phyloP scores from a whole-genome alignment of 176 grass and related monocot species.

The Dactylis glomerata region DNA sequence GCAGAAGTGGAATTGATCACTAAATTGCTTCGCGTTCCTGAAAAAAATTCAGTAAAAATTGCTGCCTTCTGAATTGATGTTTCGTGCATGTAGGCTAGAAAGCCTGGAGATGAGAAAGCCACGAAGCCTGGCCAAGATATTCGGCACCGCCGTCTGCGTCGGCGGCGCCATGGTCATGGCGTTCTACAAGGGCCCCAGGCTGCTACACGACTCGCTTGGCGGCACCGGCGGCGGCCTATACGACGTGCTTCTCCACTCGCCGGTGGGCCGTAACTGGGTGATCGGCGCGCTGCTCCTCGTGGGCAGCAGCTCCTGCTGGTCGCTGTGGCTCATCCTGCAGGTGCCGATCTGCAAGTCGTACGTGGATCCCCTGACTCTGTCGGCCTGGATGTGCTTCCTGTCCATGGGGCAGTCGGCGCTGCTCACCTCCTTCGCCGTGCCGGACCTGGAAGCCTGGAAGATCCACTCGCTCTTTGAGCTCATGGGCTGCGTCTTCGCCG shows the following conservation, averaged over 20 bases:
- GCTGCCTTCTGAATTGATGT: not conserved
- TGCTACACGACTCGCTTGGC: conserved; percentile 22
- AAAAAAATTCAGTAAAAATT: not conserved
- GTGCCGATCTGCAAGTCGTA: conserved; percentile 67
- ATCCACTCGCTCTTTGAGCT: conserved; percentile 48
- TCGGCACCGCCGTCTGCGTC: conserved; percentile 55
- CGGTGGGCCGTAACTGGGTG: conserved; percentile 28
- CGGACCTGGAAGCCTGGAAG: conserved; percentile 38
- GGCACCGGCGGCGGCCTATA: not conserved
- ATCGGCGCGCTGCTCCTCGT: conserved; percentile 41
- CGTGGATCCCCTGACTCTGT: conserved; percentile 56
- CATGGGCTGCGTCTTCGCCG: conserved; percentile 49
- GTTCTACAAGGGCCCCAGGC: conserved; percentile 62
- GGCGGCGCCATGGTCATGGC: conserved; percentile 60
- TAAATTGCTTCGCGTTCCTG: not conserved
- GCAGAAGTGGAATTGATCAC: too few relatives aligned
- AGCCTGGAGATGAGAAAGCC: conserved; percentile 31
- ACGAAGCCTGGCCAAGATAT: conserved; percentile 61
- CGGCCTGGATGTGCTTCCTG: conserved; percentile 68
- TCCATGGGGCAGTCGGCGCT: conserved; percentile 43
- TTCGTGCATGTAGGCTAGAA: conserved; percentile 33
- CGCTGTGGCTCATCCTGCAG: conserved; percentile 78
- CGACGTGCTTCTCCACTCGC: not conserved
- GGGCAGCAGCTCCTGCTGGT: conserved; percentile 61
- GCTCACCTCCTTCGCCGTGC: conserved; percentile 36